These are phyloP conservation scores for Talaromyces proteolyticus DNA, from an alignment of 495 filamentous ascomycete species.

Conservation along the genomic window DNA sequence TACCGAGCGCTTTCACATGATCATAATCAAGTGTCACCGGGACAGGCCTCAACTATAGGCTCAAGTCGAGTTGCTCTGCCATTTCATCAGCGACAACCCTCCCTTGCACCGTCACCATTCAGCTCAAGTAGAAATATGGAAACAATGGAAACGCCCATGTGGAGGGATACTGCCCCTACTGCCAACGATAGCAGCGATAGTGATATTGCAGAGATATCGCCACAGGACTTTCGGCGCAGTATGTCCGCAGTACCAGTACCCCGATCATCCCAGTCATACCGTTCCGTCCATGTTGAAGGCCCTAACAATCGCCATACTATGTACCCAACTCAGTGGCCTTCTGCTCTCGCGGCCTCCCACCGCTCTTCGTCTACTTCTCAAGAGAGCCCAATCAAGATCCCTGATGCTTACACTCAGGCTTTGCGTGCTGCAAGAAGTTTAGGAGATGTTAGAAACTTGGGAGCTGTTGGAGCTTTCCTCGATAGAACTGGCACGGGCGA, in stretches of 20 bases:
- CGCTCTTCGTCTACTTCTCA: neutral
- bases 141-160: too few relatives aligned
- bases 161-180: neutral
- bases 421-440: too few relatives aligned
- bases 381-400: too few relatives aligned
- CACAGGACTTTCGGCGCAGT: slow-evolving; percentile 10
- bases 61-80: slow-evolving; percentile 2
- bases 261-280: neutral
- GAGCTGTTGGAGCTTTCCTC: too few relatives aligned
- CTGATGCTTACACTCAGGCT: too few relatives aligned
- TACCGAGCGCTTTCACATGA: neutral
- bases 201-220: slow-evolving; percentile 21
- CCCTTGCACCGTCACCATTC: slow-evolving; percentile 5
- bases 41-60: neutral
- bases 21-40: neutral
- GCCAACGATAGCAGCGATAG: slow-evolving; percentile 18
- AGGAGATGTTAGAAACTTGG: too few relatives aligned
- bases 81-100: slow-evolving; percentile 4
- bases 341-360: too few relatives aligned
- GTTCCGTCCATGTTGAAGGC: too few relatives aligned
- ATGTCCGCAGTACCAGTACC: neutral
- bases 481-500: too few relatives aligned
- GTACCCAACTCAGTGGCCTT: slow-evolving; percentile 2
- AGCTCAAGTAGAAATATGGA: neutral
- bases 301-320: slow-evolving; percentile 9